These are phyloP conservation scores for Aspergillus spinulosporus DNA, from an alignment of 2,329 filamentous ascomycete species.

Conservation along the genomic window DNA sequence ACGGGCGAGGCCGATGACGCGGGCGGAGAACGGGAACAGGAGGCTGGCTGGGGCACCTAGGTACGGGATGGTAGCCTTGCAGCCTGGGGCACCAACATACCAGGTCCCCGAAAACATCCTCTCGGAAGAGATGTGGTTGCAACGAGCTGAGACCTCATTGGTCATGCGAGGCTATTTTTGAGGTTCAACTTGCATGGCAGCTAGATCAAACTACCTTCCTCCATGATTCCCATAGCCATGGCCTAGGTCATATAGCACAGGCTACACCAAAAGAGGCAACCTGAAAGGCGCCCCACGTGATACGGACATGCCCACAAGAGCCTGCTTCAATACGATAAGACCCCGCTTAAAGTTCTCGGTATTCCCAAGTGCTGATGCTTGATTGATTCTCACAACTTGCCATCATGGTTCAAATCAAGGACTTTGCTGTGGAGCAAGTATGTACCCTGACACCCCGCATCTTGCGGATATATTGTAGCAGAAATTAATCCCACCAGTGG, in stretches of 20 bases:
- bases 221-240: background rate
- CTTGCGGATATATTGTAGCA: too few relatives aligned
- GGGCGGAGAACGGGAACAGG: conserved; percentile 29
- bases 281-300: conserved; percentile 7
- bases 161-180: background rate
- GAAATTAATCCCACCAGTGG: conserved; percentile 45
- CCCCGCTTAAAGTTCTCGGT: background rate
- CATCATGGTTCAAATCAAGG: conserved; percentile 44
- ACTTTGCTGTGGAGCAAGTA: conserved; percentile 66
- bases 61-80: background rate
- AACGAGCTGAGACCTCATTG: background rate
- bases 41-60: background rate
- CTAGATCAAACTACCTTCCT: background rate
- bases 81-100: conserved; percentile 27
- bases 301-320: background rate
- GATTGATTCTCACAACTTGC: too few relatives aligned
- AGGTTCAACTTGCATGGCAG: background rate
- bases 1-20: conserved; percentile 30
- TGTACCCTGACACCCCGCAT: conserved; percentile 23
- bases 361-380: background rate
- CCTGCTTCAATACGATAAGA: background rate
- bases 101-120: background rate
- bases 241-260: background rate
- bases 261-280: conserved; percentile 11
- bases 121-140: background rate